phyloP scores from a whole-genome alignment of 1,284 basidiomycete genomes.

The Apiotrichum laibachii region DNA sequence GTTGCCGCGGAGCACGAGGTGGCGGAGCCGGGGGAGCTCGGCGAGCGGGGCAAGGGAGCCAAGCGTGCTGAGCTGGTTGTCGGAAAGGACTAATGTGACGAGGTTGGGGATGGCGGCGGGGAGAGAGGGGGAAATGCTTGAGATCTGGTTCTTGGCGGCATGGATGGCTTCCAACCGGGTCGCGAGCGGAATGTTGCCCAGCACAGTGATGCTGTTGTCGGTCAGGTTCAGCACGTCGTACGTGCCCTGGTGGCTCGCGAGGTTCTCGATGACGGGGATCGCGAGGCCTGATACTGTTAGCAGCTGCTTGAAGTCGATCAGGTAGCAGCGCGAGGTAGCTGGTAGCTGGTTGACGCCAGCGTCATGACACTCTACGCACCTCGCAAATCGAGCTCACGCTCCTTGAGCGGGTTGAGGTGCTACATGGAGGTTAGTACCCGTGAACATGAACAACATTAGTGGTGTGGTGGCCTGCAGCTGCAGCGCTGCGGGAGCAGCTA shows the following conservation, averaged over 20 bases:
- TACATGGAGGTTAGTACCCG: constrained; percentile 22
- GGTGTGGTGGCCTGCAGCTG: too few species aligned
- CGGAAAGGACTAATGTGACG: constrained; percentile 48
- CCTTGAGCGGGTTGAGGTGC: constrained; percentile 83
- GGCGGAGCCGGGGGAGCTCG: constrained; percentile 73
- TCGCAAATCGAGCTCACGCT: constrained; percentile 90
- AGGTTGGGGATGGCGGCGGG: constrained; percentile 50
- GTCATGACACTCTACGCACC: constrained; percentile 58
- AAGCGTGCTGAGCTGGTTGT: constrained; percentile 66
- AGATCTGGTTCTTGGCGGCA: constrained; percentile 92
- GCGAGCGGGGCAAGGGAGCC: constrained; percentile 77
- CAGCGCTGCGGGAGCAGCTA: too few species aligned
- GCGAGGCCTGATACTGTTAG: constrained; percentile 69
- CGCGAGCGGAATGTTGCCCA: constrained; percentile 90
- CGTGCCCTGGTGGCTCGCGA: constrained; percentile 87
- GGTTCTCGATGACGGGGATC: constrained; percentile 98
- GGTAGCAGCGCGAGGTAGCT: too few species aligned
- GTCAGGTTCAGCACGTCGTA: constrained; percentile 76
- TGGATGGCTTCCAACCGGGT: constrained; percentile 81
- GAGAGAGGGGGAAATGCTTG: constrained; percentile 63
- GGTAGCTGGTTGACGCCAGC: not conserved
- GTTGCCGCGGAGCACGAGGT: constrained; percentile 81
- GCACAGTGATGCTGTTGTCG: constrained; percentile 86
- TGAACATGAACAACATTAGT: not conserved
- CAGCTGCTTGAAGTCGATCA: too few species aligned